phyloP scores from a whole-genome alignment of 164 flowering plant genomes.

The grape (Vitis vinifera) region ASM3070453v1 NC_081821.1:2780001-2780500 shows the following conservation, averaged over 20 bases:
- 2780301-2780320: conserved; percentile 18
- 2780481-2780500: conserved; percentile 36
- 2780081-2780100: conserved; percentile 89
- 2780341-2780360: conserved; percentile 29
- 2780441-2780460: conserved; percentile 25
- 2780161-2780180: conserved; percentile 80
- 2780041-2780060: conserved; percentile 27
- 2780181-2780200: conserved; percentile 91
- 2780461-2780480: conserved; percentile 33
- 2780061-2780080: conserved; percentile 60
- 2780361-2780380: conserved; percentile 30
- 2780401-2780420: conserved; percentile 28
- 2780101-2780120: conserved; percentile 86
- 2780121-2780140: conserved; percentile 87
- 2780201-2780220: conserved; percentile 90
- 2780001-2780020: conserved; percentile 20
- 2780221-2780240: conserved; percentile 69
- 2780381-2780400: conserved; percentile 65
- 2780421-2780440: conserved; percentile 30
- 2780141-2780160: conserved; percentile 47
- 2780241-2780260: conserved; percentile 33
- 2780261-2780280: conserved; percentile 37
- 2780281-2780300: conserved; percentile 26
- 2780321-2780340: conserved; percentile 39
- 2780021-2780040: conserved; percentile 20